Evolutionary conservation across 768 basidiomycete species (phyloP), one percentile per base, ranked within the genome.

Genomic region (Butyriboletus loyo): DNA sequence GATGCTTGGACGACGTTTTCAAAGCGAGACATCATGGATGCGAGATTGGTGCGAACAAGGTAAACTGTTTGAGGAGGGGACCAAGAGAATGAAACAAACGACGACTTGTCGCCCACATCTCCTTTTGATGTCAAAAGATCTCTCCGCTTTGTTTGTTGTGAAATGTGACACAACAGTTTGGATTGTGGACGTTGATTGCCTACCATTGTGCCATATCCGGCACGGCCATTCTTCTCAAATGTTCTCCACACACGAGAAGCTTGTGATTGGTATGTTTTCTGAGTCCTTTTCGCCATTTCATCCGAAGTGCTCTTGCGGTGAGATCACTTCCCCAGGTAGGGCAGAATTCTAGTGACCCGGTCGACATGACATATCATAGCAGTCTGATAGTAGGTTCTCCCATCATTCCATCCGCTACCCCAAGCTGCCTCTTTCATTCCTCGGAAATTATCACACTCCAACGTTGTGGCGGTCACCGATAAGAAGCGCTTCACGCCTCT

Each of bases 141-240:
- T 47, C 58, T 53, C 57, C 54, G 53, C 57, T 53, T 67, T 67
- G 66, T 68, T 67, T 68, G 62, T 66, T 66, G 66, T 64, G 66
- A 64, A 66, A 56, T 59, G 62, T 66, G 52, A 43, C 42, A 56
- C 48, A 46, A 51, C 50, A 59, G 25, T 50, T 42, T 38, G 42
- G 38, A 39, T 52, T 53, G 55, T 63, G 66, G 64, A 57, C 40
- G 32, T 52, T 55, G 49, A 36, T 40, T 50, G 49, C 50, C 44
- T 46, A 31, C 49, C 25, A 65, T 67, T 61, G 61, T 64, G 41
- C 47, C 51, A 54, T 61, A 55, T 53, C 32, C 35, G 59, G 60
- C 41, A 47, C 52, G 25, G 46, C 24, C 24, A 35, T 42, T 57
- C 64, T 64, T 65, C 53, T 56, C 52, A 46, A 56, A 57, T 49